Conservation (phyloP, 2,329 filamentous ascomycete species). For the Aspergillus brunneoviolaceus region DNA sequence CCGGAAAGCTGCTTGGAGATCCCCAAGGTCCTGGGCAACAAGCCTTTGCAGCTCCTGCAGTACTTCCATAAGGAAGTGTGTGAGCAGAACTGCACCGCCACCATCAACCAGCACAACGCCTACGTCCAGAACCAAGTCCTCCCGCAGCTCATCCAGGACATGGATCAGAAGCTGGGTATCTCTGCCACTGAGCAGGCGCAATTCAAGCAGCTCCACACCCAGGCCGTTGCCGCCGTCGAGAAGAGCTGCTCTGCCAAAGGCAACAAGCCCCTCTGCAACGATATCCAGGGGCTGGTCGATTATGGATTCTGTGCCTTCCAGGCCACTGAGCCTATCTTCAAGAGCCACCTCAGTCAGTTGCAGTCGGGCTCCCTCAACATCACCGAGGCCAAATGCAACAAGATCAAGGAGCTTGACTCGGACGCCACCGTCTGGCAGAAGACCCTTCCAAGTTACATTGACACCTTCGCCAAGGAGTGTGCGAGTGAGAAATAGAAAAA, state of each 20-base stretch:
- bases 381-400: slow-evolving; percentile 7
- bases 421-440: slow-evolving; percentile 8
- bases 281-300: background rate
- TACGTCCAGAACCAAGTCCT: slow-evolving; percentile 10
- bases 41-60: slow-evolving; percentile 10
- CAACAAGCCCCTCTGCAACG: slow-evolving; percentile 11
- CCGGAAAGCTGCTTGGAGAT: slow-evolving; percentile 11
- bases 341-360: background rate
- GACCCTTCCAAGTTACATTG: slow-evolving; percentile 10
- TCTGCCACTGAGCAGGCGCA: slow-evolving; percentile 6
- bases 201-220: slow-evolving; percentile 7
- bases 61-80: slow-evolving; percentile 14
- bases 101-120: slow-evolving; percentile 14
- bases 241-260: slow-evolving; percentile 11
- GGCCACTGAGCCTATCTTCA: slow-evolving; percentile 9
- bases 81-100: slow-evolving; percentile 13
- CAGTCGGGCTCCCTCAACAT: background rate
- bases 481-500: slow-evolving; percentile 10
- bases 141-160: slow-evolving; percentile 9
- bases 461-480: slow-evolving; percentile 8
- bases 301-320: slow-evolving; percentile 9
- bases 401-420: slow-evolving; percentile 8
- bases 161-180: slow-evolving; percentile 7
- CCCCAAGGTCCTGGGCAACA: slow-evolving; percentile 11
- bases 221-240: slow-evolving; percentile 6